Evolutionary conservation across 345 rosid genomes (phyloP), one percentile per base, ranked within the genome.

Genomic region (Melaleuca quinquenervia): DNA sequence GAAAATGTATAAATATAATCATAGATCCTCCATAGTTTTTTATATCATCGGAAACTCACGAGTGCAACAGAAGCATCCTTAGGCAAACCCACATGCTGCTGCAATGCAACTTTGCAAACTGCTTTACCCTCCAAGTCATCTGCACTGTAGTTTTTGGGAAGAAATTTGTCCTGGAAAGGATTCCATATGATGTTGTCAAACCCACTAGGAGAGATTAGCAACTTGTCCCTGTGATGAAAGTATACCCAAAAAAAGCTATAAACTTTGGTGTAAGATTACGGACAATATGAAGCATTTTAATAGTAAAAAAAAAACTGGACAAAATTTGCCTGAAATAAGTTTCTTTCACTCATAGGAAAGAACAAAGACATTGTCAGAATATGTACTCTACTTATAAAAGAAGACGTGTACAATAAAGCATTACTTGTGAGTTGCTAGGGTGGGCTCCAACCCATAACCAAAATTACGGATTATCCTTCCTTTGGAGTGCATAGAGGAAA

Each of bases 61-160:
- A 86, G 52, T 32, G 80, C 78, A 62, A 48, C 58, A 56, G 95
- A 90, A 87, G 88, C 84, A 85, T 90, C 85, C 56, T 87, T 29
- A 75, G 91, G 74, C 90, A 95, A 86, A 29, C 92, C 94, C 82
- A 90, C 89, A 14, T 62, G 90, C 85, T 90, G 91, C 87, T 91
- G 96, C 88, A 94, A 84, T 62, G 89, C 92, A 85, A 88, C 90
- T 90, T 90, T 93, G 86, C 98, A 95, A 76, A 84, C 89, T 88
- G 90, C 80, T 90, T 95, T 95, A 50, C 98, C 96, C 85, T 88
- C 82, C 89, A 94, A 54, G 91, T 95, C 91, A 85, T 91, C 92
- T 86, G 88, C 86, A 85, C 89, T 89, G 88, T 91, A 95, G 86
- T 87, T 95, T 88, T 89, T 88, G 45, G 94, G 94, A 89, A 95